Conservation (phyloP, 2,329 filamentous ascomycete species). For the Hypoxylon sp. region DNA sequence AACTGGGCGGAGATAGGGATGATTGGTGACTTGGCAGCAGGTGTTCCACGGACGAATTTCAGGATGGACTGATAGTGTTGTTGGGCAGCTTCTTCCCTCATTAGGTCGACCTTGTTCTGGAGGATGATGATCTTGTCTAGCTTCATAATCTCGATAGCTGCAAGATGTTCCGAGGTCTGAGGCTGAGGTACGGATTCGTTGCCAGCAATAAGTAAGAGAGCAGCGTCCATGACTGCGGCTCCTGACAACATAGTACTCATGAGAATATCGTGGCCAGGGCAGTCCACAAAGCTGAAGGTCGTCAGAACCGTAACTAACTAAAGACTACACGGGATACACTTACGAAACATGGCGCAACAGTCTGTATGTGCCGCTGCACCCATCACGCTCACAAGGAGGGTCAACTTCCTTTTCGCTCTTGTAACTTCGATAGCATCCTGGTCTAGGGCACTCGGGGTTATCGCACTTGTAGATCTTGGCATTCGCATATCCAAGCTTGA, state of each 20-base stretch:
- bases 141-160: conserved; percentile 99
- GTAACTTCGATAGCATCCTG: conserved; percentile 95
- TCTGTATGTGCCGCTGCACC: conserved; percentile 88
- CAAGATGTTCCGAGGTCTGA: conserved; percentile 98
- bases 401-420: conserved; percentile 99
- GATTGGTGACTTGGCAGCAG: conserved; percentile 93
- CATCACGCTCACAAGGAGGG: conserved; percentile 93
- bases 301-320: conserved; percentile 24
- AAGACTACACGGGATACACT: conserved; percentile 59
- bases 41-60: conserved; percentile 98
- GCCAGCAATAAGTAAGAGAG: conserved; percentile 93
- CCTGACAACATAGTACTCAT: conserved; percentile 99
- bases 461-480: conserved; percentile 99
- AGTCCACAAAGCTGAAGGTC: conserved; percentile 86
- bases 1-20: conserved; percentile 98
- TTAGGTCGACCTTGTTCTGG: conserved; percentile 99
- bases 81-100: conserved; percentile 94
- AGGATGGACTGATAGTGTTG: conserved; percentile 97
- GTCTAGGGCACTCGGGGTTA: conserved; percentile 88
- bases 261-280: conserved; percentile 99
- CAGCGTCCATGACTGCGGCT: conserved; percentile 99
- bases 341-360: conserved; percentile 93
- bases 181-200: conserved; percentile 99
- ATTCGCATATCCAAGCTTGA: conserved; percentile 99
- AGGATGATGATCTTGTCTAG: conserved; percentile 99